phyloP scores from a whole-genome alignment of 148 eudicot genomes.

The Rhododendron ovatum region DNA sequence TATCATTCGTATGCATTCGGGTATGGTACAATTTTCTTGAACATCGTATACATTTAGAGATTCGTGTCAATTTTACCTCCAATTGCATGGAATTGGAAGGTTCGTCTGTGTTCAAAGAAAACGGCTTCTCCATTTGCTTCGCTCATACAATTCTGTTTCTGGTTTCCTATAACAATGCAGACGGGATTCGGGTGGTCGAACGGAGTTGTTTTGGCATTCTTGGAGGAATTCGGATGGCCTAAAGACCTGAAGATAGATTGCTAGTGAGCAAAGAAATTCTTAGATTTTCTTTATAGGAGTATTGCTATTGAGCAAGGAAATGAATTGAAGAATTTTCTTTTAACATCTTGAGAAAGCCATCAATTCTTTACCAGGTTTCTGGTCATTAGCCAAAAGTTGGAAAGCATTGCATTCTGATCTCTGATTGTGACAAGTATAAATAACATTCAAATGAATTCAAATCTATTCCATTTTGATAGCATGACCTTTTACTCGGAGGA shows the following conservation, averaged over 20 bases:
- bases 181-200: constrained; percentile 95
- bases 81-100: too few species aligned
- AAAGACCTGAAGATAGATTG: constrained; percentile 48
- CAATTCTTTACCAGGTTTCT: not conserved
- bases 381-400: not conserved
- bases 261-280: constrained; percentile 15
- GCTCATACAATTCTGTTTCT: not conserved
- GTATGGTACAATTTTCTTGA: too few species aligned
- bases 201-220: constrained; percentile 75
- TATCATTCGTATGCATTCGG: too few species aligned
- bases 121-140: too few species aligned
- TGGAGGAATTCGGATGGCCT: constrained; percentile 97
- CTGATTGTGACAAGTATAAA: not conserved
- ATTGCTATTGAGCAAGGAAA: not conserved
- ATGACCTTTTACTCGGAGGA: too few species aligned
- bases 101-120: too few species aligned
- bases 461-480: not conserved
- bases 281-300: not conserved
- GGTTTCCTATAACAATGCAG: constrained; percentile 30
- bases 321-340: not conserved
- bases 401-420: too few species aligned
- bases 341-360: not conserved
- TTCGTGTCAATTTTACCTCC: too few species aligned
- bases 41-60: too few species aligned
- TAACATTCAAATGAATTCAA: not conserved